These are phyloP conservation scores for Cladosporium colombiae DNA, from an alignment of 2,329 filamentous ascomycete genomes.

Conservation along the genomic window DNA sequence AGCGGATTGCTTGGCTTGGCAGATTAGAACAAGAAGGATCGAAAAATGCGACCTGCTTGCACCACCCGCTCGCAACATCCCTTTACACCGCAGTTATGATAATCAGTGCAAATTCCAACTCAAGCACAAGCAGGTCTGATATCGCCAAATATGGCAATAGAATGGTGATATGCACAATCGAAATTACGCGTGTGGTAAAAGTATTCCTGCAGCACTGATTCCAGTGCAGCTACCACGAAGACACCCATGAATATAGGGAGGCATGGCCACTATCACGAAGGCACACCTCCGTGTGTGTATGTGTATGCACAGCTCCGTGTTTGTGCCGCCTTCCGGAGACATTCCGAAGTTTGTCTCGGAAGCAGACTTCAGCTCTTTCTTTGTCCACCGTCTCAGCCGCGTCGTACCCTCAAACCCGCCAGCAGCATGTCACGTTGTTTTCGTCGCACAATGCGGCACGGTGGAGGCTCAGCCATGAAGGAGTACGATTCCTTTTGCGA, in stretches of 20 bases:
- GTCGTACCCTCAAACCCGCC: neutral
- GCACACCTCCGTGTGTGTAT: neutral
- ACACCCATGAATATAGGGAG: neutral
- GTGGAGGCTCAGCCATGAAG: conserved; percentile 11
- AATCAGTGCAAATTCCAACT: neutral
- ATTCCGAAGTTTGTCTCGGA: neutral
- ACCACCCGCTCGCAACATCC: neutral
- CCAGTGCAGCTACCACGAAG: neutral
- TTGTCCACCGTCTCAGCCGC: neutral
- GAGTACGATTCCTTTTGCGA: neutral
- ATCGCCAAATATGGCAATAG: neutral
- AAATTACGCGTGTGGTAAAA: neutral
- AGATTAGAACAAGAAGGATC: neutral
- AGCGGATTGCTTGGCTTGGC: neutral
- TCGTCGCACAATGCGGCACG: neutral
- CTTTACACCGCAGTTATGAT: neutral
- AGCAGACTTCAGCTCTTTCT: neutral
- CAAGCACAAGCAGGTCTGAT: neutral
- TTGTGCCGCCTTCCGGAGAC: neutral
- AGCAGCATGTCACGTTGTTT: neutral
- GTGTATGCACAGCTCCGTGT: neutral
- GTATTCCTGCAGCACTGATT: neutral
- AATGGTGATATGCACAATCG: neutral
- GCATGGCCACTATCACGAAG: neutral
- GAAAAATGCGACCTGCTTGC: neutral